Percentiles rank a stretch among this genome's conserved stretches.
phyloP scores from a whole-genome alignment of 192 early-diverging fungal species.

The Backusella parvicylindrica region DNA sequence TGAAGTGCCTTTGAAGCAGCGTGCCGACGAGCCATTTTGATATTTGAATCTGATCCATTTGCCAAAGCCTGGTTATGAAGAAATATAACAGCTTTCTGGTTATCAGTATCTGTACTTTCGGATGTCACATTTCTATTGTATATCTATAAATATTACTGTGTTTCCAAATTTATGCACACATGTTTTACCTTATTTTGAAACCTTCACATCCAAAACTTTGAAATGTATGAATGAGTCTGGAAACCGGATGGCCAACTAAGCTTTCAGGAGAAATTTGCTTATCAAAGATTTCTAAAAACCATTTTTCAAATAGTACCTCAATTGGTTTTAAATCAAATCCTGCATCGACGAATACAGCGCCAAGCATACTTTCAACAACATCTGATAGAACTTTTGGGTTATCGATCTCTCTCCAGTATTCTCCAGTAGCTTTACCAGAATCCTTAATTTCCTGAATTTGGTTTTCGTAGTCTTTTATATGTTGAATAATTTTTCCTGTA shows the following conservation, averaged over 20 bases:
- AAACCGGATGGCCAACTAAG: conserved; percentile 40
- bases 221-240: conserved; percentile 25
- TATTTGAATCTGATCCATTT: conserved; percentile 24
- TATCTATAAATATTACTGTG: not conserved
- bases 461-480: conserved; percentile 51
- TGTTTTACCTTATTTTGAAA: conserved; percentile 34
- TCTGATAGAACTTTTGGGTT: conserved; percentile 87
- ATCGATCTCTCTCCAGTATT: conserved; percentile 77
- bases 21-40: conserved; percentile 30
- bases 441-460: conserved; percentile 43
- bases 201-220: conserved; percentile 39
- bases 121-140: conserved; percentile 30
- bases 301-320: conserved; percentile 33
- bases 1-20: conserved; percentile 30
- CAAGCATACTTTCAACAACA: conserved; percentile 80
- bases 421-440: conserved; percentile 34
- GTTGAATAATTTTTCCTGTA: conserved; percentile 47
- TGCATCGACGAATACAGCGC: conserved; percentile 84
- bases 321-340: conserved; percentile 59
- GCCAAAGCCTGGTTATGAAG: conserved; percentile 34
- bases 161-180: not conserved
- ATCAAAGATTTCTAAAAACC: conserved; percentile 34
- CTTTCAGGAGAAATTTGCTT: conserved; percentile 39
- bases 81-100: conserved; percentile 37
- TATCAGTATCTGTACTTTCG: not conserved